Percentiles rank a stretch among this genome's conserved stretches.
Evolutionary conservation across 2,329 filamentous ascomycete species (phyloP).

Genomic region (Diaporthe amygdali): DNA sequence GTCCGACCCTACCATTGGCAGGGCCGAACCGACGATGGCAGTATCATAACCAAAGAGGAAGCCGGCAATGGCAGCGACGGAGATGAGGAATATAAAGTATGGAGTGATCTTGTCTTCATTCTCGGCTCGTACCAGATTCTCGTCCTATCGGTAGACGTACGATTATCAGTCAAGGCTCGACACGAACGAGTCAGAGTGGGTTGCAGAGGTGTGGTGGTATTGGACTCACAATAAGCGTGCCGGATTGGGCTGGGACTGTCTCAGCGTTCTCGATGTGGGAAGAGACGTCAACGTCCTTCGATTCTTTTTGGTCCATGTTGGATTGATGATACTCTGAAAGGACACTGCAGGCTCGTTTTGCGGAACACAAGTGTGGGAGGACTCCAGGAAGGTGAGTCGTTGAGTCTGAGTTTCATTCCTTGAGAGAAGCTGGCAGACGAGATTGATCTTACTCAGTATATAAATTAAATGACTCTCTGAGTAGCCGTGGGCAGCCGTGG

Average conservation of each 20-base stretch:
- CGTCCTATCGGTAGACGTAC: conserved; percentile 29
- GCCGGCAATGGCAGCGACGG: conserved; percentile 55
- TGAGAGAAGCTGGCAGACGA: neutral
- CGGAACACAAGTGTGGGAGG: neutral
- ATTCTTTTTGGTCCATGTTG: neutral
- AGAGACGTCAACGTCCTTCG: neutral
- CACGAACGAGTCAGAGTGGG: neutral
- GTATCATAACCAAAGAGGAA: conserved; percentile 52
- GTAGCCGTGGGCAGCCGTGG: neutral
- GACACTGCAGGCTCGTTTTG: neutral
- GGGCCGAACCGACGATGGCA: conserved; percentile 37
- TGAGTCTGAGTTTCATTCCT: neutral
- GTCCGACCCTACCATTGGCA: neutral
- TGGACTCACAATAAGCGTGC: neutral
- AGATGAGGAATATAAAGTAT: neutral
- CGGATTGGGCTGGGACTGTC: neutral
- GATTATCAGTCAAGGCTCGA: neutral
- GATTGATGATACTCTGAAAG: neutral
- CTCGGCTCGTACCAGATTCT: conserved; percentile 24
- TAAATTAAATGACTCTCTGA: neutral
- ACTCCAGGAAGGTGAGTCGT: neutral
- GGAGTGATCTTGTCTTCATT: conserved; percentile 19
- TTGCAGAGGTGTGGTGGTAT: neutral
- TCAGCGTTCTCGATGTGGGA: neutral
- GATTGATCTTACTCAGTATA: neutral